Evolutionary conservation across 164 flowering plant genomes (phyloP), one percentile per base, ranked within the genome.

Genomic region (Warburgia ugandensis): DNA sequence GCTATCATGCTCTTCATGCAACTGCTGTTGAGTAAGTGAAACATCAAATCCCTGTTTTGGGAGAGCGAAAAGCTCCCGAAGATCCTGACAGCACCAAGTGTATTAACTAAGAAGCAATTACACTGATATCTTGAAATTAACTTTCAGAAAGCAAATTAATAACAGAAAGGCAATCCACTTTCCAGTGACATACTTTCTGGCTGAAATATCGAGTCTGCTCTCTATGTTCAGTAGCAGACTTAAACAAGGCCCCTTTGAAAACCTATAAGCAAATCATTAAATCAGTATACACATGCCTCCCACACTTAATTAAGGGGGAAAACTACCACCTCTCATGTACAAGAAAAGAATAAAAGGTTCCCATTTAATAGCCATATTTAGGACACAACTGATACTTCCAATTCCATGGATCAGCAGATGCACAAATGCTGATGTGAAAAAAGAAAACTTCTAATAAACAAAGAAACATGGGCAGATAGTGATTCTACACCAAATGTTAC

Each of bases 191-290:
- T 75, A 84, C 99, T 75, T 80, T 91, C 61, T 84, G 89, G 64
- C 92, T 82, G 65, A 94, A 94, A 61, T 94, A 94, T 0, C 97
- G 81, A 9, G 78, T 84, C 69, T 94, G 96, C 59, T 94, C 97
- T 67, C 83, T 94, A 50, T 86, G 90, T 69, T 94, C 99, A 3
- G 99, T 94, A 48, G 99, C 99, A 57, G 80, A 65, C 77, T 73
- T 89, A 58, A 86, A 86, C 58, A 94, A 68, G 17, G 95, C 97
- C 6, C 97, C 99, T 66, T 94, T 94, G 72, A 60, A 94, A 51
- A 94, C 66, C 99, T 94, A 69, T 10, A 54, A 36, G 32, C n/a
- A n/a, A n/a, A 44, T 16, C 30, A 3, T 9, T n/a, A n/a, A n/a
- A n/a, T n/a, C n/a, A n/a, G n/a, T n/a, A n/a, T n/a, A n/a, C n/a